A percentile compares a stretch with the other conserved stretches of the same genome.
phyloP scores from a whole-genome alignment of 2,329 filamentous ascomycete species.

The Aspergillus calidoustus region DNA sequence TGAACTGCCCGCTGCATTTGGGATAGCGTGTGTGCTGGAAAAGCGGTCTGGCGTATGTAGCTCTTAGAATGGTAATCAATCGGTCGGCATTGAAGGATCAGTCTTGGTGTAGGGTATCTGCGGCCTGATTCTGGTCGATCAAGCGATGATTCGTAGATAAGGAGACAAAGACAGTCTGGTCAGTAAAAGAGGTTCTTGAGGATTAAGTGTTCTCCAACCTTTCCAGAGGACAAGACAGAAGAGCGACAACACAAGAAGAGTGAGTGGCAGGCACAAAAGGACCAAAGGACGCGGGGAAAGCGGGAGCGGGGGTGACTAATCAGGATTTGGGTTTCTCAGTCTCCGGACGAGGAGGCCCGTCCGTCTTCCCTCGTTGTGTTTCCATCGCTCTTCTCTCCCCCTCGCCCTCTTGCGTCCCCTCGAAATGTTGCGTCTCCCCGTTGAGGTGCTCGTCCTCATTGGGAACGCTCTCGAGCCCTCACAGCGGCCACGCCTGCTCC shows the following conservation, averaged over 20 bases:
- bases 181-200: no score
- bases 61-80: neutral
- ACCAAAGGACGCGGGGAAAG: neutral
- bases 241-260: no score
- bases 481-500: neutral
- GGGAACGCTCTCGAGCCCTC: neutral
- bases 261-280: neutral
- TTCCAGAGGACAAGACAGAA: no score
- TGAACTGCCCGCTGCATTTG: slow-evolving; percentile 12
- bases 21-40: neutral
- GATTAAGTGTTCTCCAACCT: no score
- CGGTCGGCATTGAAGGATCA: neutral
- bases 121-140: neutral
- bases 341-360: neutral
- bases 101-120: neutral
- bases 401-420: neutral
- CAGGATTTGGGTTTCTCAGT: neutral
- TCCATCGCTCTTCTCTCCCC: neutral
- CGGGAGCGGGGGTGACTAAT: neutral
- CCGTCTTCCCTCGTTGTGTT: neutral
- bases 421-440: neutral
- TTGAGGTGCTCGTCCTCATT: slow-evolving; percentile 9
- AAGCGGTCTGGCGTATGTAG: neutral
- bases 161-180: neutral
- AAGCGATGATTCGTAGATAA: neutral